A percentile compares a stretch with the other conserved stretches of the same genome.
Evolutionary conservation across 2,329 filamentous ascomycete genomes (phyloP).

Genomic region (Stagonosporopsis vannaccii): DNA sequence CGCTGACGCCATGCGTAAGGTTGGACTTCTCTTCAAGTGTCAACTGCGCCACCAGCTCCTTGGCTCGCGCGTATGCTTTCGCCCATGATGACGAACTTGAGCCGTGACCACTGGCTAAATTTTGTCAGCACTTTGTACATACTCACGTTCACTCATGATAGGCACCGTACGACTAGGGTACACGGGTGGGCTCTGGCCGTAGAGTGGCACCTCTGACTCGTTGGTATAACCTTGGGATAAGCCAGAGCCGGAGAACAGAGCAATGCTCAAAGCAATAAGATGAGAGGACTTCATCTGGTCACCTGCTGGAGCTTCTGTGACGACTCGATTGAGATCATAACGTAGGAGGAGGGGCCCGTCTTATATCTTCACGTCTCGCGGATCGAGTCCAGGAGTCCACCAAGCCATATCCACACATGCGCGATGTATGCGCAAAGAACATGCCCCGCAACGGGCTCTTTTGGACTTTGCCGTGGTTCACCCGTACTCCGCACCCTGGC

Average conservation of each 20-base stretch:
- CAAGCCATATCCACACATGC: conserved; percentile 2
- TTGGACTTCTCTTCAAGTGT: conserved; percentile 55
- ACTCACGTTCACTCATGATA: neutral
- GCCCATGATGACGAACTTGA: conserved; percentile 35
- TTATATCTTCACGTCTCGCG: neutral
- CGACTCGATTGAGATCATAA: neutral
- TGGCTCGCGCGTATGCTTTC: conserved; percentile 46
- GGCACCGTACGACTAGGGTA: conserved; percentile 38
- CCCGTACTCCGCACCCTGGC: conserved; percentile 24
- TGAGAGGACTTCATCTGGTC: conserved; percentile 12
- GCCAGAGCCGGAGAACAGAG: conserved; percentile 17
- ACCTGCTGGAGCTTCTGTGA: neutral
- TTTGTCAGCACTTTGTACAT: conserved; percentile 6
- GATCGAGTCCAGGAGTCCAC: conserved; percentile 4
- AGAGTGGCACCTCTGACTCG: conserved; percentile 38
- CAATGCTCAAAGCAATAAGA: conserved; percentile 16
- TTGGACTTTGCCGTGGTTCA: conserved; percentile 14
- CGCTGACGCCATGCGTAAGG: conserved; percentile 45
- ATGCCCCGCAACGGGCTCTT: conserved; percentile 22
- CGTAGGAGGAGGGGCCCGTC: neutral
- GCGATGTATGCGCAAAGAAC: conserved; percentile 4
- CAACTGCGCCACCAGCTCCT: conserved; percentile 49
- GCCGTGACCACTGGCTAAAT: conserved; percentile 33
- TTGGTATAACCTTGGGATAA: conserved; percentile 34
- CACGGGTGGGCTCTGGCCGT: conserved; percentile 39